Evolutionary conservation across 2,329 filamentous ascomycete genomes (phyloP).

Genomic region (Rhexocercosporidium sp.): DNA sequence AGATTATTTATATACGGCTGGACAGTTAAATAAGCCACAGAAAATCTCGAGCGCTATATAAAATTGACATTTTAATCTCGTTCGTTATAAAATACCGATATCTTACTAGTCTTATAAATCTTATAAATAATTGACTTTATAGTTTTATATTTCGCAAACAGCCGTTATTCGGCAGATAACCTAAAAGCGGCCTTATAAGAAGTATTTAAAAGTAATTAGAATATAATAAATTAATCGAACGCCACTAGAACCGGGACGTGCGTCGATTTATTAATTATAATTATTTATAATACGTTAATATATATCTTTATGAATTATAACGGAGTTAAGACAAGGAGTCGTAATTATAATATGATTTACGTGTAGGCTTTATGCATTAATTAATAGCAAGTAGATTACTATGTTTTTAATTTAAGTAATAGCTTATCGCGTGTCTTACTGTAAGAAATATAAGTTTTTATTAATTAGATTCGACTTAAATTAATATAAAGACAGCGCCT

Average conservation of each 20-base stretch:
- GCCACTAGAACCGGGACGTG: not conserved
- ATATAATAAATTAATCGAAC: not conserved
- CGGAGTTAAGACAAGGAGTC: not conserved
- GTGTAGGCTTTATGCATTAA: not conserved
- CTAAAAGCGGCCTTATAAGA: not conserved
- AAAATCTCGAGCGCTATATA: slow-evolving; percentile 1
- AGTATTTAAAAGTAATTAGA: not conserved
- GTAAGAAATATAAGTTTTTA: not conserved
- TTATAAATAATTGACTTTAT: slow-evolving; percentile 2
- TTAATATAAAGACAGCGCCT: not conserved
- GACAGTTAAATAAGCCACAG: not conserved
- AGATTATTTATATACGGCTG: not conserved
- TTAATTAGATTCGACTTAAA: not conserved
- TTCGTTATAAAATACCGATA: not conserved
- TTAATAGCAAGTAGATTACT: not conserved
- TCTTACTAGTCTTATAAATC: not conserved
- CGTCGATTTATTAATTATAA: not conserved
- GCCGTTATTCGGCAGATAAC: slow-evolving; percentile 1
- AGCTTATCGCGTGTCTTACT: not conserved
- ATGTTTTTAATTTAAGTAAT: not conserved
- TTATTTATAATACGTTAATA: not conserved
- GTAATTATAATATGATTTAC: not conserved
- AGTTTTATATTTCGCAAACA: slow-evolving; percentile 1
- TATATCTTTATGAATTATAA: slow-evolving; percentile 2
- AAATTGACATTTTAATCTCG: not conserved